Evolutionary conservation across 768 basidiomycete species (phyloP), one percentile per base, ranked within the genome.

Genomic region (Collybia sordida): DNA sequence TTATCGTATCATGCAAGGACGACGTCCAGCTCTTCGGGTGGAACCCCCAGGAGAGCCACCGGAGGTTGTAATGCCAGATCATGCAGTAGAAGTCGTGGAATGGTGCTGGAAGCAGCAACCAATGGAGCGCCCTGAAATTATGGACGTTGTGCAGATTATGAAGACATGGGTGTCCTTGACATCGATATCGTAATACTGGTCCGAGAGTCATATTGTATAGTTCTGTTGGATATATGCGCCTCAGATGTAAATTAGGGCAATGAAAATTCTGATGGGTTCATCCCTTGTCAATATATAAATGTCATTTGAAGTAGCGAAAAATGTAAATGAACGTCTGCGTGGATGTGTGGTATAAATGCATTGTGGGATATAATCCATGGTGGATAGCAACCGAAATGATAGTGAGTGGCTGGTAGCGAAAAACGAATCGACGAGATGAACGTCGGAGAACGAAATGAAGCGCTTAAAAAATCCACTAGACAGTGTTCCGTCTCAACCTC

Each of bases 401-500:
- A 14, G 31, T 31, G 31, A 2, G 31, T 12, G 31, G 42, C 46
- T 41, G 46, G 15, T 41, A 28, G 12, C 28, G 14, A 44, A 4
- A 36, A n/a, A 15, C 2, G 18, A 40, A 17, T 35, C n/a, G 15
- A 19, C 38, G n/a, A 44, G 27, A n/a, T 5, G 39, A 40, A 50
- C 37, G 22, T 23, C 25, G 23, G 37, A 51, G 44, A 48, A 56
- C 49, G 49, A 48, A 53, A 45, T 34, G 24, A 18, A 46, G 15
- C 22, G 27, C n/a, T 24, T 17, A 43, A 9, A 24, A 47, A 38
- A 31, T 6, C 5, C 31, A 31, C 19, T 63, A 75, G 9, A 75
- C 63, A 8, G 71, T 71, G 45, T 72, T 67, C 31, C 72, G 61
- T 36, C 72, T 65, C 14, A 75, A 54, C 36, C 70, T 66, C 44